Percentiles rank a stretch among this genome's conserved stretches.
phyloP scores from a whole-genome alignment of 768 basidiomycete species.

The Psilocybe subaeruginosa region DNA sequence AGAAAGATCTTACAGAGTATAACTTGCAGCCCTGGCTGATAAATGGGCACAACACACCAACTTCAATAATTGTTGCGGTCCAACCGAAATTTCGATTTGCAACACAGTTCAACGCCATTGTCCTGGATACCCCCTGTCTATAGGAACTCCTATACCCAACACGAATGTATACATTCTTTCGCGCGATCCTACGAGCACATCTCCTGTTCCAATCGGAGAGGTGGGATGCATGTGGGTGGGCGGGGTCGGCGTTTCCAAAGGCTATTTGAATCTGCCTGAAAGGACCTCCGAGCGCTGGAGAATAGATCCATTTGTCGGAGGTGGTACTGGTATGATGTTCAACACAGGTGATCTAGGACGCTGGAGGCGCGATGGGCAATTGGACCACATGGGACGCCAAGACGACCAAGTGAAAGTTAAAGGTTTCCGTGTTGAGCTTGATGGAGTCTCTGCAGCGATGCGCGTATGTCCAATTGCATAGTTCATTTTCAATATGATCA shows the following conservation, averaged over 20 bases:
- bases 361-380: slow-evolving; percentile 31
- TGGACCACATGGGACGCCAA: slow-evolving; percentile 33
- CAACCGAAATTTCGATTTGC: slow-evolving; percentile 58
- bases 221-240: slow-evolving; percentile 48
- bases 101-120: slow-evolving; percentile 53
- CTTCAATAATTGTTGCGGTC: slow-evolving; percentile 57
- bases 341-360: slow-evolving; percentile 47
- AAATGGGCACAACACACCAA: slow-evolving; percentile 43
- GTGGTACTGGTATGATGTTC: slow-evolving; percentile 41
- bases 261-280: slow-evolving; percentile 32
- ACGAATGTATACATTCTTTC: slow-evolving; percentile 41
- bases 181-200: slow-evolving; percentile 9
- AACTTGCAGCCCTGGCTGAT: slow-evolving; percentile 36
- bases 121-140: slow-evolving; percentile 40
- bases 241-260: slow-evolving; percentile 33
- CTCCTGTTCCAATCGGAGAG: slow-evolving; percentile 18
- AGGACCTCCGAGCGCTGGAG: slow-evolving; percentile 40
- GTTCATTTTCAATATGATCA: background rate
- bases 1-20: background rate
- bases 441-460: slow-evolving; percentile 51
- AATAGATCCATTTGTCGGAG: slow-evolving; percentile 44
- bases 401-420: slow-evolving; percentile 56
- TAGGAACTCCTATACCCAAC: slow-evolving; percentile 56
- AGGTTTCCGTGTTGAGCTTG: slow-evolving; percentile 54
- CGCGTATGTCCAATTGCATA: slow-evolving; percentile 20